Base-by-base conservation (phyloP, 306 rosid species). In the Styphnolobium japonicum region DNA sequence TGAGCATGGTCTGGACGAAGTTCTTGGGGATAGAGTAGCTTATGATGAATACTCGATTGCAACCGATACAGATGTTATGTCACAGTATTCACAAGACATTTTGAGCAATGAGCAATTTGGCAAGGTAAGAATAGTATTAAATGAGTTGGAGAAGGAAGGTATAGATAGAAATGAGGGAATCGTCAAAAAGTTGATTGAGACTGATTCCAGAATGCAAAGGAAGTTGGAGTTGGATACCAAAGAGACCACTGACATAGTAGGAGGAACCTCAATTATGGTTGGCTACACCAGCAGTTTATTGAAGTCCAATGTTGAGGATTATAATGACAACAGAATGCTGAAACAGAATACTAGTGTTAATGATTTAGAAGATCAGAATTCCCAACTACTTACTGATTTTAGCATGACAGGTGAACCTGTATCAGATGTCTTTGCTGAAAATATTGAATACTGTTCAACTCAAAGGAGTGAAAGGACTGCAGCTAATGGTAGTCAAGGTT, bases 21-120 rank as follows among this genome's bases (percentile, higher is more conserved):
- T 43, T 81, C 9, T 65, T 79, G 79, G 75, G 73, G 65, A 72
- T 21, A 69, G 84, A 58, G 71, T 46, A 18, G 77, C 70, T 67
- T 37, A 39, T 67, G 60, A 69, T 23, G 77, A 68, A 27, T 22
- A 37, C 68, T 72, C 63, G 15, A 27, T 62, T 46, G 55, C 67
- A 7, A 27, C 23, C 3, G 80, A 78, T 65, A 19, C 42, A 9
- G 75, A 81, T 62, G 64, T 21, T 21, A 27, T 55, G 71, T 68
- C 39, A 29, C 79, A 39, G 75, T 55, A 39, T 61, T 52, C 55
- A 31, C 72, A 6, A 16, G 33, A 55, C 3, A 63, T 39, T 34
- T 61, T 15, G 22, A 67, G 73, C 34, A 39, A 23, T 72, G 76
- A 76, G 66, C 75, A 36, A 40, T 69, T 74, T 62, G 76, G 27